Evolutionary conservation across 345 rosid genomes (phyloP).

Genomic region (Microthlaspi erraticum): DNA sequence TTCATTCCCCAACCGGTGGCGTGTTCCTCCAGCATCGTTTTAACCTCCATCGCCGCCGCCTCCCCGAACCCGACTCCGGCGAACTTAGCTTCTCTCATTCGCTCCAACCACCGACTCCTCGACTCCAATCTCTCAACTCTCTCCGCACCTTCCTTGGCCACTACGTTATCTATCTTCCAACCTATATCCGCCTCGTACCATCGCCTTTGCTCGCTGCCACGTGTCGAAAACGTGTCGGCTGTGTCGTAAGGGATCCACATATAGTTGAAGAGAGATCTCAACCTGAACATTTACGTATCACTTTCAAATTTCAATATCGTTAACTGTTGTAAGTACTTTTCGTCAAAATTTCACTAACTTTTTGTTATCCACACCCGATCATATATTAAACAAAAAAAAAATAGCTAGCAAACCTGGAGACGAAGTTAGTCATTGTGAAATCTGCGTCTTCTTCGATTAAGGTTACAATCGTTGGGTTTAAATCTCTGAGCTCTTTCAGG

Average conservation of each 20-base stretch:
- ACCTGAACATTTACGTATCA: slow-evolving; percentile 35
- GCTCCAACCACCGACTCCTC: slow-evolving; percentile 71
- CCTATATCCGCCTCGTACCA: slow-evolving; percentile 81
- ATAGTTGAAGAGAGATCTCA: slow-evolving; percentile 73
- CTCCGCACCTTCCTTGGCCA: slow-evolving; percentile 71
- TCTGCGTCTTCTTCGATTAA: slow-evolving; percentile 88
- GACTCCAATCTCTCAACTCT: slow-evolving; percentile 82
- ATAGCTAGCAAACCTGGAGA: slow-evolving; percentile 45
- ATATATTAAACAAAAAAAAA: background rate
- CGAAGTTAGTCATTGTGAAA: slow-evolving; percentile 66
- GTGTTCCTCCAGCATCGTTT: slow-evolving; percentile 84
- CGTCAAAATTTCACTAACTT: too few relatives aligned
- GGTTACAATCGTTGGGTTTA: slow-evolving; percentile 71
- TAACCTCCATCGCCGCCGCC: slow-evolving; percentile 64
- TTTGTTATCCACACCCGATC: too few relatives aligned
- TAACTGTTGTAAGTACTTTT: background rate
- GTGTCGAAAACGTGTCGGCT: slow-evolving; percentile 69
- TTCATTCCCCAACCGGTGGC: slow-evolving; percentile 94
- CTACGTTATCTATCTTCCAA: slow-evolving; percentile 90
- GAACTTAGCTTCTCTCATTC: slow-evolving; percentile 71
- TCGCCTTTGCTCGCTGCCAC: slow-evolving; percentile 73
- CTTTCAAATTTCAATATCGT: background rate
- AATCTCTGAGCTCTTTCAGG: slow-evolving; percentile 61
- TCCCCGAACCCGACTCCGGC: slow-evolving; percentile 58
- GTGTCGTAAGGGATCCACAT: slow-evolving; percentile 95